Percentiles rank a stretch among this genome's conserved stretches.
Evolutionary conservation across 108 stramenopile species (phyloP).

Genomic region (Cyclotella distinguenda): DNA sequence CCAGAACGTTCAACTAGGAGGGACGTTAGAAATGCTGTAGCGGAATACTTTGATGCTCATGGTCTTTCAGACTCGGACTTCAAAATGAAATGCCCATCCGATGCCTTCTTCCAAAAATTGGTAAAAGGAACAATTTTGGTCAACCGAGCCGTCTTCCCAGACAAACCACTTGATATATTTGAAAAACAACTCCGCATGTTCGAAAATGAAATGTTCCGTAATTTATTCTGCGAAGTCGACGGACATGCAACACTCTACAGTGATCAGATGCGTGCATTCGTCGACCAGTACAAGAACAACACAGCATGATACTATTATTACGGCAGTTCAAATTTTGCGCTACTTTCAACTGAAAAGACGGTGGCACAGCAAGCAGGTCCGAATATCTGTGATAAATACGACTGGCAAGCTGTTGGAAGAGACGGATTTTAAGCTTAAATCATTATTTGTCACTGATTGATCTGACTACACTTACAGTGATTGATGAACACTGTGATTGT

Average conservation of each 20-base stretch:
- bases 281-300: neutral
- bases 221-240: slow-evolving; percentile 14
- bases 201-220: neutral
- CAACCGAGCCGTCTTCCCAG: neutral
- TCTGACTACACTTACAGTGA: no score
- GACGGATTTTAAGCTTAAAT: no score
- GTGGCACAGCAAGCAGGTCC: no score
- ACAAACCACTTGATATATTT: neutral
- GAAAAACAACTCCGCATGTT: neutral
- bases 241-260: slow-evolving; percentile 1
- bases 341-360: no score
- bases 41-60: neutral
- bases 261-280: neutral
- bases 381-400: no score
- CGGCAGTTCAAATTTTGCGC: no score
- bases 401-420: no score
- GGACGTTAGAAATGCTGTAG: slow-evolving; percentile 4
- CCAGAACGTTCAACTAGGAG: neutral
- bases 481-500: no score
- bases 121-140: neutral
- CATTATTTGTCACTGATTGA: no score
- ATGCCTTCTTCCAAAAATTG: neutral
- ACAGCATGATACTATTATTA: neutral
- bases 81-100: slow-evolving; percentile 1
- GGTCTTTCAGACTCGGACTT: neutral